Evolutionary conservation across 2,329 filamentous ascomycete genomes (phyloP), one percentile per base, ranked within the genome.

Genomic region (Fusarium pseudoanthophilum): DNA sequence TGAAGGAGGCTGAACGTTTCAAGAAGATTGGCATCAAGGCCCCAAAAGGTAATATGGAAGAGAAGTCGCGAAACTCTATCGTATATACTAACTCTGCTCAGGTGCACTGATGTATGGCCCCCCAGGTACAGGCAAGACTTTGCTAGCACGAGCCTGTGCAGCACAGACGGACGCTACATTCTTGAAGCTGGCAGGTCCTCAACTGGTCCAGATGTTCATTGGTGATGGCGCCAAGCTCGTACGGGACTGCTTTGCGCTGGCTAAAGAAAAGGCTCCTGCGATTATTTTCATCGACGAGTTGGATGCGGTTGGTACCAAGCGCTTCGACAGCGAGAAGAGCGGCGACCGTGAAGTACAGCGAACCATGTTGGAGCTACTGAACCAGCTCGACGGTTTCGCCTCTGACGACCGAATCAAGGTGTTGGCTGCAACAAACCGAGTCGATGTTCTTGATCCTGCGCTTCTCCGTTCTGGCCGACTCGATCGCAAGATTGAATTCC

Each of bases 11-110:
- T 4, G 97, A 99, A 78, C 91, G 95, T 26, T 99, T 99, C 87
- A 98, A 98, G 89, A 98, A 98, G 89, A 98, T 99, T 79, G 96
- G 96, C 77, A 99, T 99, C 88, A 99, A 99, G 87, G 95, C 96
- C 45, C 96, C 96, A 20, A 99, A 99, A 86, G 96, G 96, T 98
- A 78, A 62, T 9, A 24, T 32, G 8, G 21, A n/a, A 7, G 43
- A 87, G 15, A 95, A 96, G 30, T 78, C 93, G 6, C 36, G 37
- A 15, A 42, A 7, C 13, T 42, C 53, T 15, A 34, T 28, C n/a
- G 11, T 93, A 24, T 75, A 96, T 97, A 87, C 80, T 90, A 93
- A 58, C 97, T 85, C 34, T 95, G 94, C 88, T 95, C 70, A 97
- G 96, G 96, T 83, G 96, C 96, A 70, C 87, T 99, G 72, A 99